A percentile compares a stretch with the other conserved stretches of the same genome.
Evolutionary conservation across 1,284 basidiomycete species (phyloP).

Genomic region (Apiotrichum veenhuisii): DNA sequence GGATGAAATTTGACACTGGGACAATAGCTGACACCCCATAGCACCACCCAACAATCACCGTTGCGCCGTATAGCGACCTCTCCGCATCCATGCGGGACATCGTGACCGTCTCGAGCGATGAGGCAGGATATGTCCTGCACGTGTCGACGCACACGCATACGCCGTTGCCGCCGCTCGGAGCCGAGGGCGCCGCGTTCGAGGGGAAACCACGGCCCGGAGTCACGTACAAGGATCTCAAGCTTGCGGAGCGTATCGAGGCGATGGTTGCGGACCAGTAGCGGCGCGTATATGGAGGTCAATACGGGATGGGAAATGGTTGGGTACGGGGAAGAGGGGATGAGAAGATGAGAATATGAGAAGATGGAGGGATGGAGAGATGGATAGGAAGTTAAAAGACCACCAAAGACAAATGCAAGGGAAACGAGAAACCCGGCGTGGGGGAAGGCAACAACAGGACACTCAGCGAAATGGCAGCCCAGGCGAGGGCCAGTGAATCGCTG

Average conservation of each 20-base stretch:
- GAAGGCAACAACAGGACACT: no score
- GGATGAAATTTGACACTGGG: background rate
- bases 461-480: no score
- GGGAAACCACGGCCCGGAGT: slow-evolving; percentile 36
- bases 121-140: slow-evolving; percentile 29
- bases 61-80: slow-evolving; percentile 30
- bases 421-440: no score
- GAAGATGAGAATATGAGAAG: no score
- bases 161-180: slow-evolving; percentile 30
- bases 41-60: slow-evolving; percentile 40
- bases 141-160: slow-evolving; percentile 43
- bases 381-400: no score
- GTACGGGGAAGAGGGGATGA: no score
- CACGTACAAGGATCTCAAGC: slow-evolving; percentile 37
- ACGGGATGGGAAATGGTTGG: slow-evolving; percentile 9
- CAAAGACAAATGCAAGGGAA: no score
- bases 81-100: background rate
- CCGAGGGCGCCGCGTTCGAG: slow-evolving; percentile 11
- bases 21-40: slow-evolving; percentile 12
- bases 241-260: slow-evolving; percentile 35
- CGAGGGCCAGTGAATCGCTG: no score
- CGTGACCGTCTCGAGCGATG: background rate
- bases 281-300: no score
- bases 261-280: slow-evolving; percentile 4
- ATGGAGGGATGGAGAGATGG: no score